Evolutionary conservation across 345 rosid genomes (phyloP).

Genomic region (Turnera subulata): DNA sequence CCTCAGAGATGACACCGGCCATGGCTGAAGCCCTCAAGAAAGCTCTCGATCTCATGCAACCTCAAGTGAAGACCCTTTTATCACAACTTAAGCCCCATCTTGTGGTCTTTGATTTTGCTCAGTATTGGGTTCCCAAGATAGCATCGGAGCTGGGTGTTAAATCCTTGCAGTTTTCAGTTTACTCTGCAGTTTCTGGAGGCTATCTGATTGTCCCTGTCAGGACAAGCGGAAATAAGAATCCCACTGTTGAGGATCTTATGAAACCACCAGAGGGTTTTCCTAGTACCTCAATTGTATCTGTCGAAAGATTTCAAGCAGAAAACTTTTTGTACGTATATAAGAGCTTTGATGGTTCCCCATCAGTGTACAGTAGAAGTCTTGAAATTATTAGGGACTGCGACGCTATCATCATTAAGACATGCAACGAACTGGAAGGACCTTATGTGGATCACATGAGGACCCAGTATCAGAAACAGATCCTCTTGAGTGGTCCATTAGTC

Average conservation of each 20-base stretch:
- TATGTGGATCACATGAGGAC: constrained; percentile 17
- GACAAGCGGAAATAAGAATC: neutral
- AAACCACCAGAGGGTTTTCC: constrained; percentile 26
- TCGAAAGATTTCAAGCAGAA: constrained; percentile 17
- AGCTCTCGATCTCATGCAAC: constrained; percentile 31
- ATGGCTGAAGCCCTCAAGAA: constrained; percentile 24
- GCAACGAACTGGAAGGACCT: constrained; percentile 27
- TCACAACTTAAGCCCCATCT: constrained; percentile 28
- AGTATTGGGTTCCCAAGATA: constrained; percentile 6
- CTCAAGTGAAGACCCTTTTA: constrained; percentile 17
- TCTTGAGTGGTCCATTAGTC: constrained; percentile 28
- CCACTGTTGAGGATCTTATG: constrained; percentile 8
- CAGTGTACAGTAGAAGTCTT: constrained; percentile 4
- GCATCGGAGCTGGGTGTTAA: constrained; percentile 12
- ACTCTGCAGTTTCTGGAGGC: constrained; percentile 6
- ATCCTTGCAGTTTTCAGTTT: neutral
- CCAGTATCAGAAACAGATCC: constrained; percentile 19
- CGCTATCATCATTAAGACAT: constrained; percentile 18
- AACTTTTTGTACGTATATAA: constrained; percentile 9
- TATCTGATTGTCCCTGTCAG: constrained; percentile 17
- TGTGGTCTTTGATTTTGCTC: constrained; percentile 19
- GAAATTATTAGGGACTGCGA: neutral
- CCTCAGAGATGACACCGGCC: constrained; percentile 23
- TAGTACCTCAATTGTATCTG: constrained; percentile 3
- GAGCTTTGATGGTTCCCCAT: constrained; percentile 10